Evolutionary conservation across 1,284 basidiomycete species (phyloP).

Genomic region (Fereydounia khargensis): DNA sequence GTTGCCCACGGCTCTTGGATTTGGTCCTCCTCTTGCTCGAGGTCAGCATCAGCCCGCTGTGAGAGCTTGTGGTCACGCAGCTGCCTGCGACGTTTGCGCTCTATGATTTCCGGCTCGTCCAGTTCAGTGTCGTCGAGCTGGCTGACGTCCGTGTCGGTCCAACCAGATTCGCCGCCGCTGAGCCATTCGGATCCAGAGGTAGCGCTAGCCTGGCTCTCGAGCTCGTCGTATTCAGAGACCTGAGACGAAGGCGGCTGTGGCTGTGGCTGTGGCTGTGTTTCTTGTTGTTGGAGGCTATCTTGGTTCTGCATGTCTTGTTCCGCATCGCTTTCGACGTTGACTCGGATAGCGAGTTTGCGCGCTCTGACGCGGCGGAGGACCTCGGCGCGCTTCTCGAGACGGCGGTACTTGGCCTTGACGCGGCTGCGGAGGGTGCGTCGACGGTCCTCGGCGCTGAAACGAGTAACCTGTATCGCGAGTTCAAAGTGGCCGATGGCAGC

Average conservation of each 20-base stretch:
- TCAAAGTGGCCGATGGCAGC: background rate
- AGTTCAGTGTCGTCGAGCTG: background rate
- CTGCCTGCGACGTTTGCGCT: background rate
- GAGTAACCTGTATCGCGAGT: background rate
- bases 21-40: background rate
- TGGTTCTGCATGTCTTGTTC: background rate
- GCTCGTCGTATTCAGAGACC: too few species aligned
- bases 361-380: background rate
- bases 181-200: too few species aligned
- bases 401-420: background rate
- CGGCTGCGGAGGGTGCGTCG: background rate
- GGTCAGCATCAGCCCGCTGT: background rate
- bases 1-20: background rate
- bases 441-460: too few species aligned
- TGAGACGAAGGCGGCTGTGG: too few species aligned
- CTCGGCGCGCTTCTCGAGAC: background rate
- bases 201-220: too few species aligned
- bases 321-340: background rate
- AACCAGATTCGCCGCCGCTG: too few species aligned
- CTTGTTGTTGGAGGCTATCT: too few species aligned
- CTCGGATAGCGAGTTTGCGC: background rate
- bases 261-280: too few species aligned
- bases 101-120: background rate
- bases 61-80: background rate
- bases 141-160: background rate